Percentiles rank a stretch among this genome's conserved stretches.
Evolutionary conservation across 305 asterid genomes (phyloP).

Genomic region (Stenogyne calaminthoides): DNA sequence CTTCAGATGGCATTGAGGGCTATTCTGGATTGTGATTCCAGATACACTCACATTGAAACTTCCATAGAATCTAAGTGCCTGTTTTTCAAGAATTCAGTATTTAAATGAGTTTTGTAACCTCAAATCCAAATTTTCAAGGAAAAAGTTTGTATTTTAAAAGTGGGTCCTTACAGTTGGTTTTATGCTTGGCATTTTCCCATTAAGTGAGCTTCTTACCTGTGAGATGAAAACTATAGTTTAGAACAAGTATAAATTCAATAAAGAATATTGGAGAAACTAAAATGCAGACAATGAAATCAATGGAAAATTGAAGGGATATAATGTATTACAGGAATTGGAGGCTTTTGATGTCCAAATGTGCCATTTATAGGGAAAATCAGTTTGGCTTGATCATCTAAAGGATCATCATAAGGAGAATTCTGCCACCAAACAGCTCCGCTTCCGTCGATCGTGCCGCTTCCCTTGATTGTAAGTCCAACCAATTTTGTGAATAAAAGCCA

Average conservation of each 20-base stretch:
- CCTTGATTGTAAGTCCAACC: constrained; percentile 68
- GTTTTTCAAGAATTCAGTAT: constrained; percentile 22
- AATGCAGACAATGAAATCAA: neutral
- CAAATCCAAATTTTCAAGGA: neutral
- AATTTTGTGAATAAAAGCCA: constrained; percentile 80
- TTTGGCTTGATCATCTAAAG: constrained; percentile 66
- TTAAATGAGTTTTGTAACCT: neutral
- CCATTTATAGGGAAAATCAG: constrained; percentile 59
- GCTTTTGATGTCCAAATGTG: constrained; percentile 35
- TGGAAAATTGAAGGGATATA: neutral
- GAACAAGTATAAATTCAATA: constrained; percentile 11
- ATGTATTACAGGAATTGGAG: constrained; percentile 54
- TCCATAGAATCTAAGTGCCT: constrained; percentile 93
- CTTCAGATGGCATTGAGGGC: constrained; percentile 89
- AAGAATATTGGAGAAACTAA: constrained; percentile 12
- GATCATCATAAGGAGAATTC: constrained; percentile 54
- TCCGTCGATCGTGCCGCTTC: constrained; percentile 78
- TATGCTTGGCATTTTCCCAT: constrained; percentile 76
- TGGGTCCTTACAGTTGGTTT: constrained; percentile 81
- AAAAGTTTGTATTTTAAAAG: neutral
- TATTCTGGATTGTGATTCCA: constrained; percentile 77
- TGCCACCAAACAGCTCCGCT: constrained; percentile 90
- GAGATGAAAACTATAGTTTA: constrained; percentile 27
- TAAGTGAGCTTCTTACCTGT: constrained; percentile 63
- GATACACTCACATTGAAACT: constrained; percentile 82